Evolutionary conservation across 257 asterid genomes (phyloP).

Genomic region (Solanum chilense): DNA sequence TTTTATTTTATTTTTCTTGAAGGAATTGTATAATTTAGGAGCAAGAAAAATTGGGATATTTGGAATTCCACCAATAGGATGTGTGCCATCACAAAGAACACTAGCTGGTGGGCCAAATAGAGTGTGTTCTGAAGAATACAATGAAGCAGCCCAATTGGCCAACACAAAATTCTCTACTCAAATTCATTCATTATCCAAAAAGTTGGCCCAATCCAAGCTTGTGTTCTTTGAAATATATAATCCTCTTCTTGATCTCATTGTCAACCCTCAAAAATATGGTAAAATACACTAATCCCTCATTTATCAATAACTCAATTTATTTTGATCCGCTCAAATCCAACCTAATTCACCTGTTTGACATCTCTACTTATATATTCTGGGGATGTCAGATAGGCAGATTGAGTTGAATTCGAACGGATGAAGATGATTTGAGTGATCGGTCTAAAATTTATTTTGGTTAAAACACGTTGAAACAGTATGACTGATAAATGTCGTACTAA

Average conservation of each 20-base stretch:
- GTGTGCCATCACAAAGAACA: constrained; percentile 43
- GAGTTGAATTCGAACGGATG: background rate
- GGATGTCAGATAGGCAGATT: background rate
- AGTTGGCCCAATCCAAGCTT: constrained; percentile 6
- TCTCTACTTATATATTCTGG: background rate
- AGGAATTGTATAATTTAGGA: constrained; percentile 28
- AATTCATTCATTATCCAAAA: constrained; percentile 7
- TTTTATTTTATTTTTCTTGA: background rate
- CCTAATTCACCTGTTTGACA: background rate
- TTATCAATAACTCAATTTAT: background rate
- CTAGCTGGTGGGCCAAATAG: constrained; percentile 26
- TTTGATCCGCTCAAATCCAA: no score
- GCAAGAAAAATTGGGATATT: constrained; percentile 31
- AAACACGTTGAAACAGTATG: background rate
- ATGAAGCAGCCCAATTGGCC: constrained; percentile 27
- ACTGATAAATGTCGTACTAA: background rate
- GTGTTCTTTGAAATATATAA: constrained; percentile 15
- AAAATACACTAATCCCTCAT: background rate
- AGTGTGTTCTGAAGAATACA: constrained; percentile 13
- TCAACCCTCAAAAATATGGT: constrained; percentile 26
- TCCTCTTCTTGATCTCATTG: constrained; percentile 24
- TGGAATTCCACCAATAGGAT: constrained; percentile 36
- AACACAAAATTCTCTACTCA: constrained; percentile 21
- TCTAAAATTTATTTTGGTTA: background rate
- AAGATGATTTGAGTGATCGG: background rate